phyloP scores from a whole-genome alignment of 2,329 filamentous ascomycete species.

The Plectosphaerella plurivora region DNA sequence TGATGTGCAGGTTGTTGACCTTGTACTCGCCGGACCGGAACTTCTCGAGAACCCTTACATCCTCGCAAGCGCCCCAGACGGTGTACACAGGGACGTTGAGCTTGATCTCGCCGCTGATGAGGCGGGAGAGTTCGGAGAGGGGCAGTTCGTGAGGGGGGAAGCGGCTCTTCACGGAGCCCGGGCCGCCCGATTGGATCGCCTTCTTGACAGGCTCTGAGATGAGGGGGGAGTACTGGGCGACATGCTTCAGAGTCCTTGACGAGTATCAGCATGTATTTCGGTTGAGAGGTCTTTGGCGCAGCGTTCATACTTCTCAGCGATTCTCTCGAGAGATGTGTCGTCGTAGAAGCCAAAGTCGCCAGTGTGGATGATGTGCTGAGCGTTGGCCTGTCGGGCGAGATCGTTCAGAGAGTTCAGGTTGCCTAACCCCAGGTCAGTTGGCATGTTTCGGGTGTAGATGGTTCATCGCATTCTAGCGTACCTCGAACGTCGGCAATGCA shows the following conservation, averaged over 20 bases:
- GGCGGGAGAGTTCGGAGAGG: constrained; percentile 85
- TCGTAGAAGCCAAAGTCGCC: constrained; percentile 99
- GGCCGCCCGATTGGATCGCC: constrained; percentile 58
- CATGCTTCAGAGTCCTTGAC: constrained; percentile 89
- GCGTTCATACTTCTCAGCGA: constrained; percentile 84
- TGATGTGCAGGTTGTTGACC: constrained; percentile 94
- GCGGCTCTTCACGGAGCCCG: constrained; percentile 78
- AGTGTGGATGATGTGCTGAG: constrained; percentile 97
- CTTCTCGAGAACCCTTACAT: constrained; percentile 95
- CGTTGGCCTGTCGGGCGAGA: constrained; percentile 87
- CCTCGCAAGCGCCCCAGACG: constrained; percentile 97
- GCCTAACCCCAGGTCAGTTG: constrained; percentile 47
- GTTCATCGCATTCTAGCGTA: constrained; percentile 26
- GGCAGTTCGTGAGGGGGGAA: constrained; percentile 79
- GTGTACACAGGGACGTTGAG: constrained; percentile 97
- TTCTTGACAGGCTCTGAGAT: constrained; percentile 75
- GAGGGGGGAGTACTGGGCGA: constrained; percentile 95
- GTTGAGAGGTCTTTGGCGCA: constrained; percentile 9
- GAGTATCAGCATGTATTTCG: constrained; percentile 2
- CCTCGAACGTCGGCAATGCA: constrained; percentile 71
- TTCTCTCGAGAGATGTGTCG: constrained; percentile 88
- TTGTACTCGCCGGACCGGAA: constrained; percentile 98
- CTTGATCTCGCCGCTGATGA: constrained; percentile 83
- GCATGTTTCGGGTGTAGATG: not conserved
- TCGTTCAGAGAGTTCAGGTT: constrained; percentile 95